A percentile compares a stretch with the other conserved stretches of the same genome.
Evolutionary conservation across 352 stramenopile genomes (phyloP).

Genomic region (Pythium scleroteichum): DNA sequence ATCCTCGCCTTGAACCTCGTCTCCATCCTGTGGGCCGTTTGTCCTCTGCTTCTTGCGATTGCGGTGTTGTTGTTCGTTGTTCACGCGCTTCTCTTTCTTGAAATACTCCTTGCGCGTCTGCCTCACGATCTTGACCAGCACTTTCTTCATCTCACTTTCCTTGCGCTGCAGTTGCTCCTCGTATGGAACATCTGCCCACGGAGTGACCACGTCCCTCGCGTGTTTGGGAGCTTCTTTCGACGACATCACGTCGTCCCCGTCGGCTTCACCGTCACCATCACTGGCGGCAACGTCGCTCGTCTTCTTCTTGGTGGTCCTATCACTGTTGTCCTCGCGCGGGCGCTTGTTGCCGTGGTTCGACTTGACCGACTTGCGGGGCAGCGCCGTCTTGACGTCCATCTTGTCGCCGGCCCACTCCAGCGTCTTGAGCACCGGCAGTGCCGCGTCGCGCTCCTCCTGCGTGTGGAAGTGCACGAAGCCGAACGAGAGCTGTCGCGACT

Average conservation of each 20-base stretch:
- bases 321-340: conserved; percentile 19
- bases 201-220: conserved; percentile 78
- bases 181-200: conserved; percentile 78
- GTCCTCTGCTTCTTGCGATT: conserved; percentile 58
- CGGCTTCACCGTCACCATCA: conserved; percentile 8
- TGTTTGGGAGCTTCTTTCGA: conserved; percentile 36
- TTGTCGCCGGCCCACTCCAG: conserved; percentile 71
- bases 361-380: conserved; percentile 43
- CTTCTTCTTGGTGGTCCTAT: conserved; percentile 5
- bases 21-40: background rate
- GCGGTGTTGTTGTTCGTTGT: conserved; percentile 60
- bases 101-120: conserved; percentile 83
- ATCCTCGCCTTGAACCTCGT: conserved; percentile 16
- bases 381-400: conserved; percentile 75
- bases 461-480: conserved; percentile 77
- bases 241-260: conserved; percentile 15
- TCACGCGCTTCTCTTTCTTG: conserved; percentile 86
- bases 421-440: conserved; percentile 43
- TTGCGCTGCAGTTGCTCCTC: conserved; percentile 84
- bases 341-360: conserved; percentile 32
- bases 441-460: conserved; percentile 55
- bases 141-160: conserved; percentile 89
- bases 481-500: conserved; percentile 74
- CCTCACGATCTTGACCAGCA: conserved; percentile 85
- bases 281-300: background rate